Base-by-base conservation (phyloP, 2,329 filamentous ascomycete species). In the Penicillium sp. region DNA sequence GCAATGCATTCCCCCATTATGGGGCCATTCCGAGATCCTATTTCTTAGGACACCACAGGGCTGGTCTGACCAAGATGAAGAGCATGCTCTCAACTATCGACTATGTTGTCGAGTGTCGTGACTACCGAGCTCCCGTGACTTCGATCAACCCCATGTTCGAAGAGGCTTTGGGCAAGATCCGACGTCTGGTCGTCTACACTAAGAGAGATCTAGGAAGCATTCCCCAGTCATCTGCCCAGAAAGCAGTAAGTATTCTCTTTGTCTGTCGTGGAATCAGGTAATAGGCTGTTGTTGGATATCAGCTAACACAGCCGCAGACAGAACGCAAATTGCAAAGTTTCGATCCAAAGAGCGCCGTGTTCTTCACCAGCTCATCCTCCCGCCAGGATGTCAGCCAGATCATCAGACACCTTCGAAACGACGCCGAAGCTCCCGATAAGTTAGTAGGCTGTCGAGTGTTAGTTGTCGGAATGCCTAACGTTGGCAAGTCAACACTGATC, bases 391-490 rank as follows among this genome's bases (percentile, higher is more conserved):
- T 71, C 48, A 64, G 53, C 38, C 59, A 68, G 9, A 69, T 75
- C 38, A 60, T 75, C 29, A 67, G 64, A 59, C 63, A 72, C 54
- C 56, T 74, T 48, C 65, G 64, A 54, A 53, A 63, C 18, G 65
- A 72, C 52, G 65, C 66, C 16, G 59, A 60, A 41, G 67, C 62
- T 34, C 65, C 71, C 40, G 70, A 72, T 55, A 66, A 83, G 23
- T 76, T 97, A n/a, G 86, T 89, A 8, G 92, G 91, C n/a, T 82
- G 91, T 63, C 85, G 91, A 46, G 84, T 91, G 54, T 83, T 99
- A 72, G 84, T 97, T 1, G 92, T 97, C 15, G 94, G 94, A 52
- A 97, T 99, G 92, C 94, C 94, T 35, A 99, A 99, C 69, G 90
- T 96, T 0, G 94, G 94, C 35, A 99, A 99, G 75, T 96, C 90